phyloP scores from a whole-genome alignment of 805 yeast genomes.

The Metschnikowia bowlesiae region DNA sequence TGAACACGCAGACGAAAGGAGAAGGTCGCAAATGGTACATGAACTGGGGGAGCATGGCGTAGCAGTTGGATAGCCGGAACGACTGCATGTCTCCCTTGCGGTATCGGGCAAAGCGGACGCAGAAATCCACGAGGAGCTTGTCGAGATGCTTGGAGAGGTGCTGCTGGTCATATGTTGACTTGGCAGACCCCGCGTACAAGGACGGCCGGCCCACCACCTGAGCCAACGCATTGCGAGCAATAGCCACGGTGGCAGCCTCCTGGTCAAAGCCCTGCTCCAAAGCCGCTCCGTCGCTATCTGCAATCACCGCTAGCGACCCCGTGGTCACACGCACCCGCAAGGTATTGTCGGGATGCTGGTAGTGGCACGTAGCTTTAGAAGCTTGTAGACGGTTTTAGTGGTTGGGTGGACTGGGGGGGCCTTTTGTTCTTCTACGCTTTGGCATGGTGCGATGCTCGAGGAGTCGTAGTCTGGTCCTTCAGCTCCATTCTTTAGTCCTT shows the following conservation, averaged over 20 bases:
- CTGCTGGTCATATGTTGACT: slow-evolving; percentile 19
- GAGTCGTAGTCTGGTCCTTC: no score
- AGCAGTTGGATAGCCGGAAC: slow-evolving; percentile 45
- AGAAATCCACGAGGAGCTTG: slow-evolving; percentile 42
- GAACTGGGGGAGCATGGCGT: slow-evolving; percentile 61
- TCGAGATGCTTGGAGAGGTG: slow-evolving; percentile 49
- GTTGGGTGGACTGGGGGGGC: no score
- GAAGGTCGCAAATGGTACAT: slow-evolving; percentile 65
- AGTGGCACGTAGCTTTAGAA: slow-evolving; percentile 55
- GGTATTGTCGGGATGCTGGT: slow-evolving; percentile 58
- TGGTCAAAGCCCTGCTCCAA: slow-evolving; percentile 56
- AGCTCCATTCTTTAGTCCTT: no score
- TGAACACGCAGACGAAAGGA: slow-evolving; percentile 60
- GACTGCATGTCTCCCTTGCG: slow-evolving; percentile 43
- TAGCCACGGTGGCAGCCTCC: slow-evolving; percentile 61
- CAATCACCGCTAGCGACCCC: slow-evolving; percentile 40
- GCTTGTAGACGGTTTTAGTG: no score
- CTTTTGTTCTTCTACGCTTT: no score
- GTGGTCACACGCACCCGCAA: slow-evolving; percentile 61
- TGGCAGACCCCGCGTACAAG: slow-evolving; percentile 5
- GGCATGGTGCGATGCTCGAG: no score
- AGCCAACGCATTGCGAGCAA: slow-evolving; percentile 50
- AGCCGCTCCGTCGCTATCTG: slow-evolving; percentile 36
- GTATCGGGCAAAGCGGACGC: slow-evolving; percentile 46
- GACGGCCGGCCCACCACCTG: slow-evolving; percentile 7